These are phyloP conservation scores for Acer yangbiense DNA, from an alignment of 345 rosid species.

Conservation along the genomic window DNA sequence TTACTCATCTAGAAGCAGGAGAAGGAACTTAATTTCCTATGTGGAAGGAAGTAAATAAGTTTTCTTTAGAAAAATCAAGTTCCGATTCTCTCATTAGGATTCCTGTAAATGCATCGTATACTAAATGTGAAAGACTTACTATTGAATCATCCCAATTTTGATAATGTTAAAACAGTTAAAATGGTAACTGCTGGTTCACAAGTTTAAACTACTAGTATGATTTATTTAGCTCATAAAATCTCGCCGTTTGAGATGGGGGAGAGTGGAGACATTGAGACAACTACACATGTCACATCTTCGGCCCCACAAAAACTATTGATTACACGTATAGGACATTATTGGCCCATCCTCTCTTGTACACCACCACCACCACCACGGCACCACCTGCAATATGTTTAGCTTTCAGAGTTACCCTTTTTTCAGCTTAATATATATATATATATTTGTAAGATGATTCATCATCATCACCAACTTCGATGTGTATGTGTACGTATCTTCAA, in stretches of 20 bases:
- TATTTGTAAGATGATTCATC: not conserved
- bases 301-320: not conserved
- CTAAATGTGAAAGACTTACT: too few relatives aligned
- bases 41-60: too few relatives aligned
- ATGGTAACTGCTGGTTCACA: too few relatives aligned
- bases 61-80: too few relatives aligned
- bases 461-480: not conserved
- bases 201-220: too few relatives aligned
- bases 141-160: too few relatives aligned
- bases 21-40: too few relatives aligned
- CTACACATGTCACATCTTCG: conserved; percentile 9
- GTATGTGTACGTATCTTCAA: not conserved
- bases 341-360: not conserved
- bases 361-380: too few relatives aligned
- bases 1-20: too few relatives aligned
- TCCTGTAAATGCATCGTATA: too few relatives aligned
- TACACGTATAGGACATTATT: not conserved
- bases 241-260: not conserved
- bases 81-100: too few relatives aligned
- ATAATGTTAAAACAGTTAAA: too few relatives aligned
- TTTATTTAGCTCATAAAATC: not conserved
- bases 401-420: not conserved
- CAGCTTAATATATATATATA: not conserved
- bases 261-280: not conserved
- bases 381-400: conserved; percentile 5